Percentiles rank a stretch among this genome's conserved stretches.
Conservation (phyloP, 768 basidiomycete genomes). For the Pholiota microspora region DNA sequence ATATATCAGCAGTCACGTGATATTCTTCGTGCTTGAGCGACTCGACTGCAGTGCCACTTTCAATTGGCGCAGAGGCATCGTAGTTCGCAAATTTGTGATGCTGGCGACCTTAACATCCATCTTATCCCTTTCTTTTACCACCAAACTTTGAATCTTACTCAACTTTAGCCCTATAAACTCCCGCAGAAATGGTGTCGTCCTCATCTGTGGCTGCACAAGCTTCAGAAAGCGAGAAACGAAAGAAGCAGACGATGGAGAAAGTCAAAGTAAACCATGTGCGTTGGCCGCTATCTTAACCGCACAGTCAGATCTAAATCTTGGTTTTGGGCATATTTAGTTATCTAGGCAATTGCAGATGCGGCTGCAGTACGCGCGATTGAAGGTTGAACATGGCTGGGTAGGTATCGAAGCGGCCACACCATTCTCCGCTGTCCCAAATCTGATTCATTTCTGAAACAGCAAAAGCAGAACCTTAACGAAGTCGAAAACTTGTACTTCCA, state of each 20-base stretch:
- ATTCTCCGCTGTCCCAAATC: background rate
- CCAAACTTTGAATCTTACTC: too few relatives aligned
- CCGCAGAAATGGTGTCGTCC: conserved; percentile 31
- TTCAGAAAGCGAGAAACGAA: conserved; percentile 40
- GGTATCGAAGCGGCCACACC: conserved; percentile 21
- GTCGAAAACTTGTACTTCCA: conserved; percentile 83
- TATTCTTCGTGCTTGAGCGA: conserved; percentile 10
- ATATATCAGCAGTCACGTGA: conserved; percentile 12
- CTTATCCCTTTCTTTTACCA: background rate
- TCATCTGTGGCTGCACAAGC: conserved; percentile 27
- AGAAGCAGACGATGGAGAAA: conserved; percentile 52
- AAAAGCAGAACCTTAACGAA: conserved; percentile 77
- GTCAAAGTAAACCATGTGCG: conserved; percentile 59
- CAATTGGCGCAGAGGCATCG: background rate
- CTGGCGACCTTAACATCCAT: background rate
- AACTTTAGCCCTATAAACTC: background rate
- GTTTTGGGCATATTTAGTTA: conserved; percentile 39
- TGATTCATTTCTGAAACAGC: conserved; percentile 35
- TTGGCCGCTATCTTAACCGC: background rate
- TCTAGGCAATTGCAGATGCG: conserved; percentile 72
- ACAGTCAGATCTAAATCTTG: background rate
- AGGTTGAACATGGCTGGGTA: conserved; percentile 84
- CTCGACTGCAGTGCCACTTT: background rate
- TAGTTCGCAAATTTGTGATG: conserved; percentile 2
- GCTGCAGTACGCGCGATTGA: conserved; percentile 73